phyloP scores from a whole-genome alignment of 257 asterid genomes.

The Solanum chiquidenum region DNA sequence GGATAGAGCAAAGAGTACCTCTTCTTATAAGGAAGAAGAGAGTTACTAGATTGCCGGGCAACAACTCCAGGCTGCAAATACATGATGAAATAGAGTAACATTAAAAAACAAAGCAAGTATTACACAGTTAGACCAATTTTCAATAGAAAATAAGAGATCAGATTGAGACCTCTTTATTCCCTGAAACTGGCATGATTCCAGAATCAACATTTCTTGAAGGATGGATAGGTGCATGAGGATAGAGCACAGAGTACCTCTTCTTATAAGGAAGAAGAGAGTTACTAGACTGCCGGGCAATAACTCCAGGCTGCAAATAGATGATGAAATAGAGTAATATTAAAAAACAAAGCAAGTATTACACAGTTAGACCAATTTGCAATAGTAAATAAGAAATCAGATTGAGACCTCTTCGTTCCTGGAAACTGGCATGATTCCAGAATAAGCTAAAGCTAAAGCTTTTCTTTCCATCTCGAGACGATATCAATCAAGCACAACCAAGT shows the following conservation, averaged over 20 bases:
- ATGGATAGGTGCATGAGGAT: slow-evolving; percentile 34
- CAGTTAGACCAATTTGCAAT: neutral
- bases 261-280: slow-evolving; percentile 53
- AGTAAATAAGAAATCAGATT: neutral
- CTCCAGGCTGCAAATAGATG: slow-evolving; percentile 32
- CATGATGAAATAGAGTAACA: neutral
- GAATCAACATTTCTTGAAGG: slow-evolving; percentile 2
- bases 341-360: neutral
- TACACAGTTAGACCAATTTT: neutral
- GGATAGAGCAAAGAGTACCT: slow-evolving; percentile 41
- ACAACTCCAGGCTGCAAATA: slow-evolving; percentile 34
- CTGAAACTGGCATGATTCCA: neutral
- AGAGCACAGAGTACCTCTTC: slow-evolving; percentile 50
- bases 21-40: slow-evolving; percentile 66
- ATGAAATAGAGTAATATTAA: neutral
- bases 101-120: neutral
- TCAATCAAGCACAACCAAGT: neutral
- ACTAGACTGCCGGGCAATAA: slow-evolving; percentile 29
- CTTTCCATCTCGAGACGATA: neutral
- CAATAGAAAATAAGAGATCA: neutral
- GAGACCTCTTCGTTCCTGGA: neutral
- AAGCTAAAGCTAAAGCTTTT: neutral
- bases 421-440: neutral
- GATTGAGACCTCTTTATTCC: neutral
- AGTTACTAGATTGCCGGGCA: slow-evolving; percentile 30